Evolutionary conservation across 106 monocot species (phyloP), one percentile per base, ranked within the genome.

Genomic region (Platanthera zijinensis): DNA sequence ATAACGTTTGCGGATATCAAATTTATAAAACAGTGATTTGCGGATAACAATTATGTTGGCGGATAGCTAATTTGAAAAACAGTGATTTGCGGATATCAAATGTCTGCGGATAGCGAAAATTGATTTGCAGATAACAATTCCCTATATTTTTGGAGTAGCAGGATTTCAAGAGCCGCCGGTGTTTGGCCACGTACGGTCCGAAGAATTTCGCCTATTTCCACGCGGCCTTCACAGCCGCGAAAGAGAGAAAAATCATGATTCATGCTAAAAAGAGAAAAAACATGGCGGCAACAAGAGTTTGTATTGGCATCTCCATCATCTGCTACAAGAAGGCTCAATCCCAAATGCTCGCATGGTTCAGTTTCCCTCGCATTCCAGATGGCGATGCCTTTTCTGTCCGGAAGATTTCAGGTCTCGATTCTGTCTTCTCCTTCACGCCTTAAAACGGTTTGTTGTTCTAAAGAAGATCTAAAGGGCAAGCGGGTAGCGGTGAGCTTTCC

Each of bases 381-480:
- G 78, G 71, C 56, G 57, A 18, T 48, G 12, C 21, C 69, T 7
- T 56, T 47, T 47, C 47, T 71, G 48, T 54, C 78, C 13, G 4
- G 25, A 9, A 54, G 71, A 8, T 6, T 76, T 11, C 76, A 62
- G 62, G 17, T 11, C 49, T 11, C 12, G 19, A 61, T 48, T 25
- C 48, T 25, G 49, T 9, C 13, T 15, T 13, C 61, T 13, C 18
- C 71, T 72, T 56, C 62, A 3, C 22, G 49, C 18, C 59, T 71
- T 59, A 22, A 17, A 32, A 7, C 28, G 57, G 50, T 79, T 50
- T 57, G 70, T 25, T 76, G 56, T 72, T 76, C 25, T 32, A 71
- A 59, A 39, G 70, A 76, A 50, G 81, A 82, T 18, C 76, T 82
- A 59, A 59, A 61, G 52, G 81, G 81, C 46, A 76, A 76, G 59